These are phyloP conservation scores for Juglanconis sp. DNA, from an alignment of 2,329 filamentous ascomycete genomes.

Conservation along the genomic window DNA sequence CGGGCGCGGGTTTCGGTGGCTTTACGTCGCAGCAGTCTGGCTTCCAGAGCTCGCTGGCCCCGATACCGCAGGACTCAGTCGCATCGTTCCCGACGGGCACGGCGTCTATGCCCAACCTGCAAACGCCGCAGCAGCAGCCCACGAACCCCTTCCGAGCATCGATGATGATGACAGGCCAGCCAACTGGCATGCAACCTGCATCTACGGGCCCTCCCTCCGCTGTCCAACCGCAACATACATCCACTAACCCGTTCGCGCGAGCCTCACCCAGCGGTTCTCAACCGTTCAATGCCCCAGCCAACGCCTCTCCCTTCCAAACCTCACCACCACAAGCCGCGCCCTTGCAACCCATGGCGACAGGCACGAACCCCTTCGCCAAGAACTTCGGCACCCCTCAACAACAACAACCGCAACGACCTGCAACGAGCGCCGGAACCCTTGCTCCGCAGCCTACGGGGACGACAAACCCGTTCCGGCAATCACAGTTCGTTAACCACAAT, in stretches of 20 bases:
- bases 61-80: constrained; percentile 57
- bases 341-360: constrained; percentile 48
- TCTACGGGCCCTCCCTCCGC: constrained; percentile 42
- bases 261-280: constrained; percentile 28
- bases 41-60: constrained; percentile 51
- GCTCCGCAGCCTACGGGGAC: constrained; percentile 77
- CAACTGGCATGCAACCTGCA: constrained; percentile 40
- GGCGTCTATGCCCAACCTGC: constrained; percentile 40
- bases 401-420: constrained; percentile 36
- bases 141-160: constrained; percentile 96
- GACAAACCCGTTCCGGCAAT: constrained; percentile 94
- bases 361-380: constrained; percentile 59
- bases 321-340: constrained; percentile 38
- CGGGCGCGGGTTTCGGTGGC: constrained; percentile 80
- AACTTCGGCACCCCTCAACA: constrained; percentile 35
- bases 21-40: constrained; percentile 67
- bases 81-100: constrained; percentile 46
- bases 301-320: constrained; percentile 36
- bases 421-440: constrained; percentile 46
- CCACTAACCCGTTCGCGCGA: constrained; percentile 86
- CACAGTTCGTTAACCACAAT: constrained; percentile 81
- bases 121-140: constrained; percentile 51
- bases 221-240: constrained; percentile 48
- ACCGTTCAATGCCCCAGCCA: constrained; percentile 34
- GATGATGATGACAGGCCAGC: constrained; percentile 67